Percentiles rank a stretch among this genome's conserved stretches.
These are phyloP conservation scores for Atkinsonella hypoxylon DNA, from an alignment of 2,329 filamentous ascomycete species.

Conservation along the genomic window DNA sequence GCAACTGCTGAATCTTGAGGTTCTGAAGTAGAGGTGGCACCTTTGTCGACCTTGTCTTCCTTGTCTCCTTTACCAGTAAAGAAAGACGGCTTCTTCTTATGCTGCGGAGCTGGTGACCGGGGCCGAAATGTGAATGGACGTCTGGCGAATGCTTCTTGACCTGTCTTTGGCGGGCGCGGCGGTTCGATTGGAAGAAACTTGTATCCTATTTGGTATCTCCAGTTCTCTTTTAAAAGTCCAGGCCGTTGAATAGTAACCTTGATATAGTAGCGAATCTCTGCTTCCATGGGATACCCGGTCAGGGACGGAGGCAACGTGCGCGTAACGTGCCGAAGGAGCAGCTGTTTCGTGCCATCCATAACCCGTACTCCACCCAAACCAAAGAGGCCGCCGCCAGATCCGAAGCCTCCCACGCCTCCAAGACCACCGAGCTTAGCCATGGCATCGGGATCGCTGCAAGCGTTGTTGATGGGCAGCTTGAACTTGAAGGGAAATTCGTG, in stretches of 20 bases:
- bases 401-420: conserved; percentile 40
- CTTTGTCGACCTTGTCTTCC: conserved; percentile 11
- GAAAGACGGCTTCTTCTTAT: conserved; percentile 42
- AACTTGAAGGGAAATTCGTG: conserved; percentile 71
- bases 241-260: conserved; percentile 93
- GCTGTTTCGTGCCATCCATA: conserved; percentile 51
- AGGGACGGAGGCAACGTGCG: conserved; percentile 81
- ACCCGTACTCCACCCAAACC: conserved; percentile 42
- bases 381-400: conserved; percentile 30
- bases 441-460: conserved; percentile 44
- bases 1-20: conserved; percentile 21
- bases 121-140: conserved; percentile 50
- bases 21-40: conserved; percentile 14
- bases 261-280: conserved; percentile 86
- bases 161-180: conserved; percentile 53
- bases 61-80: conserved; percentile 35
- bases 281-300: conserved; percentile 73
- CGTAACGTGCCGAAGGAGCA: conserved; percentile 61
- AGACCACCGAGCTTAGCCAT: conserved; percentile 44
- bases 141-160: conserved; percentile 75
- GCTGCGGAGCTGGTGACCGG: conserved; percentile 18
- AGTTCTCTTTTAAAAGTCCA: conserved; percentile 82
- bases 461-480: conserved; percentile 67
- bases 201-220: conserved; percentile 55
- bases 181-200: conserved; percentile 91